Percentiles rank a stretch among this genome's conserved stretches.
These are phyloP conservation scores for Medicago arabica DNA, from an alignment of 306 rosid species.

Conservation along the genomic window DNA sequence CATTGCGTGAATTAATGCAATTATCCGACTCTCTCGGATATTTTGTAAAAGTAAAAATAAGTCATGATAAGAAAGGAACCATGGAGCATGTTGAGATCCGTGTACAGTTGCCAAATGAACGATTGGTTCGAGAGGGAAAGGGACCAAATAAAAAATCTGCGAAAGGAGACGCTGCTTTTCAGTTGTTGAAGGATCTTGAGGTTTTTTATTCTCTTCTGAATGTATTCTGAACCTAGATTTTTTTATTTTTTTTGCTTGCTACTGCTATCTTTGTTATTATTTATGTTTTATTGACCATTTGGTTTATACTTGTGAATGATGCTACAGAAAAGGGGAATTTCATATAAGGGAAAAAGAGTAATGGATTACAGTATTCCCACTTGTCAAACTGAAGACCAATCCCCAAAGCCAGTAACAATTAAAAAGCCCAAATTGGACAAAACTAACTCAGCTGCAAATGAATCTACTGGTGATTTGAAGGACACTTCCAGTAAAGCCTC, in stretches of 20 bases:
- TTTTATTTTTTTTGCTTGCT: constrained; percentile 18
- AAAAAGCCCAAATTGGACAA: constrained; percentile 49
- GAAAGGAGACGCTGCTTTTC: constrained; percentile 85
- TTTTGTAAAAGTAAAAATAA: constrained; percentile 64
- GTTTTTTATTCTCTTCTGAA: constrained; percentile 52
- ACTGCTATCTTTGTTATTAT: constrained; percentile 11
- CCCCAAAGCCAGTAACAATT: constrained; percentile 4
- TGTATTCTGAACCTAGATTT: constrained; percentile 8
- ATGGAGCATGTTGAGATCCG: constrained; percentile 59
- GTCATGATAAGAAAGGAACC: constrained; percentile 56
- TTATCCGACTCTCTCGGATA: constrained; percentile 80
- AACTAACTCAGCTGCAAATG: constrained; percentile 32
- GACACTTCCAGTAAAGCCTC: constrained; percentile 42
- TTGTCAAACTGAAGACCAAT: constrained; percentile 37
- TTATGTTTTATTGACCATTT: constrained; percentile 13
- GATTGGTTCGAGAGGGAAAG: constrained; percentile 59
- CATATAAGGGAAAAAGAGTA: constrained; percentile 67
- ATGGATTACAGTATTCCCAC: constrained; percentile 27
- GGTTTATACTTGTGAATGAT: constrained; percentile 32
- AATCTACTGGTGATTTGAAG: constrained; percentile 18
- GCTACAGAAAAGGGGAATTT: constrained; percentile 70
- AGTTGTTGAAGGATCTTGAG: constrained; percentile 74
- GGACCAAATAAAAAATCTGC: constrained; percentile 65
- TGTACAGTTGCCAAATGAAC: constrained; percentile 66
- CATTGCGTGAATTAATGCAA: constrained; percentile 69